These are phyloP conservation scores for Terana coerulea DNA, from an alignment of 768 basidiomycete genomes.

Conservation along the genomic window DNA sequence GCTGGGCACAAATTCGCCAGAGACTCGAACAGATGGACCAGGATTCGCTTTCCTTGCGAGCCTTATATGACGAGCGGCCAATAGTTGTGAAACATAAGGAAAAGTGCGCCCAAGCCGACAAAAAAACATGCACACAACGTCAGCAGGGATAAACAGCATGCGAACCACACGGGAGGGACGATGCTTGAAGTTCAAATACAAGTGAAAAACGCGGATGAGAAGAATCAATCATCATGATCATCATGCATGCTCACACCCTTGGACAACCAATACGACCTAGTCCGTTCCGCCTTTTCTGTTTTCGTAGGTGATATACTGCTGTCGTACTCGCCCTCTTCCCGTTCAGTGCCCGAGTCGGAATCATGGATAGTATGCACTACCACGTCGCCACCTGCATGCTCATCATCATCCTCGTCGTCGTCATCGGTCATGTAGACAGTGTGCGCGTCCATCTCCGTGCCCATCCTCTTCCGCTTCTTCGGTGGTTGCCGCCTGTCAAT, in stretches of 20 bases:
- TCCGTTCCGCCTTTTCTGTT: constrained; percentile 30
- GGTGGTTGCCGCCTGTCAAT: constrained; percentile 37
- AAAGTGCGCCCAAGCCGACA: too few species aligned
- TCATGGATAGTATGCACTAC: constrained; percentile 13
- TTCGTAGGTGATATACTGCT: constrained; percentile 14
- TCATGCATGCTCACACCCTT: constrained; percentile 39
- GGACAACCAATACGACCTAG: constrained; percentile 56
- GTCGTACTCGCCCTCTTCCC: constrained; percentile 23
- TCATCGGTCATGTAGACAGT: constrained; percentile 52
- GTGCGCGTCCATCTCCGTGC: constrained; percentile 32
- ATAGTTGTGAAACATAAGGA: too few species aligned
- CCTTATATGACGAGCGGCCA: too few species aligned
- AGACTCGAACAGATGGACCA: too few species aligned
- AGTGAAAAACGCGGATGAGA: too few species aligned
- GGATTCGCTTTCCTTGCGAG: too few species aligned
- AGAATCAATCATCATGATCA: too few species aligned
- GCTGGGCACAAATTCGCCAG: too few species aligned
- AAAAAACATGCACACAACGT: too few species aligned
- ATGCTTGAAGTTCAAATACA: too few species aligned
- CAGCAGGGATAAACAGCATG: too few species aligned
- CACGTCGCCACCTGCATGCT: constrained; percentile 10
- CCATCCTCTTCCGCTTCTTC: constrained; percentile 44
- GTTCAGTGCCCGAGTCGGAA: constrained; percentile 27
- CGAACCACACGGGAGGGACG: too few species aligned
- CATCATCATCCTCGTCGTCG: constrained; percentile 36